Base-by-base conservation (phyloP, 805 yeast genomes). In the Debaryomyces tyrocola region DNA sequence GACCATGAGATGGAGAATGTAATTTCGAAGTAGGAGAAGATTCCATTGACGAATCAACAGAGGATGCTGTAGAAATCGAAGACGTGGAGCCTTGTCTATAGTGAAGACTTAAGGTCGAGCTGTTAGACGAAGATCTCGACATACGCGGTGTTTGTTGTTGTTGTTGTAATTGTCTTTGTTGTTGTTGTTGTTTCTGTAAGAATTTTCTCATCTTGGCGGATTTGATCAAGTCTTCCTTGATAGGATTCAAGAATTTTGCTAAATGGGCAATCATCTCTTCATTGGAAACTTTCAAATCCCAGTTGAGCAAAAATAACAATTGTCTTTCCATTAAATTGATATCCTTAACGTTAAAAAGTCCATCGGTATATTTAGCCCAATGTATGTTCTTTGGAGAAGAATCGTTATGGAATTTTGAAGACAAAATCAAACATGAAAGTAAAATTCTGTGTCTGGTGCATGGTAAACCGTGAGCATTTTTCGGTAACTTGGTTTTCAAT, bases 261-360 rank as follows among this genome's bases (percentile, higher is more conserved):
- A 79, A 70, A 35, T 64, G 69, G 24, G 49, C 51, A 37, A 63
- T 54, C 62, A 80, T 69, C 46, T 80, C 83, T 20, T 63, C 64
- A 53, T 67, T 73, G 42, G 66, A 59, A 35, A 80, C 75, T 47
- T 70, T 66, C 50, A 85, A 69, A 62, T 87, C 85, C 90, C 91
- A 87, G 64, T 85, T 78, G 60, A 87, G 68, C 42, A 86, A 70
- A 58, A 75, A 80, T 43, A 86, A 70, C 48, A 87, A 69, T 64
- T 87, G 92, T 60, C 89, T 79, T 66, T 87, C 95, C 90, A 87
- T 87, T 50, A 85, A 70, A 63, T 85, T 86, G 53, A 87, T 81
- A 62, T 87, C 95, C 51, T 82, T 82, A 45, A 76, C 66, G 40
- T 74, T 69, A 66, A 87, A 85, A 36, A 87, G 71, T 2, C 88